Evolutionary conservation across 352 stramenopile genomes (phyloP), one percentile per base, ranked within the genome.

Genomic region (Saprolegnia diclina): DNA sequence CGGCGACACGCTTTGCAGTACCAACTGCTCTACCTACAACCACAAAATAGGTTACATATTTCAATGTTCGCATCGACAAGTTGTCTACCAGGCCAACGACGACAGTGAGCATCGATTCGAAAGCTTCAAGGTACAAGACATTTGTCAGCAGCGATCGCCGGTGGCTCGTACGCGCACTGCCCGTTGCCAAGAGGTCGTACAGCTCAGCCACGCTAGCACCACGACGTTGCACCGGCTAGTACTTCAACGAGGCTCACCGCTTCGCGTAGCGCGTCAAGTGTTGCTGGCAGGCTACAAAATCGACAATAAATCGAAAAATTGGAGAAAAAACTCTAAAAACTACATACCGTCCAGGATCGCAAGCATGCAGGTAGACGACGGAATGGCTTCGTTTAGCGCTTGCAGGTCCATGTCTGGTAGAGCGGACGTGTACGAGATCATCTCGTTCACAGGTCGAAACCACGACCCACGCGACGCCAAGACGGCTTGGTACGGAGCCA

Each of bases 121-220:
- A 29, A n/a, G 42, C 19, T 5, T 26, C 24, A 5, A 11, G 32
- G 13, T 61, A 57, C 3, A 67, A 6, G 9, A 67, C 62, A 35
- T 13, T 21, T 21, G n/a, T 67, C 21, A 67, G 11, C 1, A 67
- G 40, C 16, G 62, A 46, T 29, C 62, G 62, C 13, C 62, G 40
- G 1, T 67, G 62, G 29, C 62, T 67, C 10, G 62, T 67, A 35
- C 62, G 62, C 22, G 62, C 62, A 16, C 38, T n/a, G 24, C 62
- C 46, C 5, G 14, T 24, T 16, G 46, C 10, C n/a, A 67, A 18
- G 16, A 38, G 35, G 1, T 21, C 29, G 0, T 24, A 26, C n/a
- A 67, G 35, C 18, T 21, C 62, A 4, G 10, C 14, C 18, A 56
- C 6, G 22, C 62, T 67, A 67, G 29, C 29, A 35, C 29, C 22